Evolutionary conservation across 2,329 filamentous ascomycete genomes (phyloP), one percentile per base, ranked within the genome.

Genomic region (Grosmannia huntii): DNA sequence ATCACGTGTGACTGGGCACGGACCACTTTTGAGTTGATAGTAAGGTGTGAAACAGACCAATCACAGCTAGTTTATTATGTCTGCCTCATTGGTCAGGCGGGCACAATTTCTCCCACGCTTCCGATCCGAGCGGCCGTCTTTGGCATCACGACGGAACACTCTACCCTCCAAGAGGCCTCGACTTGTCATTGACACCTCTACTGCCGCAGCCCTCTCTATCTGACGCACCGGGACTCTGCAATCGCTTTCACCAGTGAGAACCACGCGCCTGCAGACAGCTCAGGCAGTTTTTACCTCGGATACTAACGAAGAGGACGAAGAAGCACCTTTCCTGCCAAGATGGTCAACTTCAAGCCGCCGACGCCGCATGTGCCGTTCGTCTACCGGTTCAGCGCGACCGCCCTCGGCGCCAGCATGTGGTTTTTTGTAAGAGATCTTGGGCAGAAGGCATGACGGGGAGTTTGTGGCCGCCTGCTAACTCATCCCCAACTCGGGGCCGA

Each of bases 351-450:
- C 60, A 61, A 62, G 55, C 61, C 63, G 50, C 60, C 62, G 44
- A 57, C 63, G 25, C 75, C 78, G 63, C 77, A 78, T 64, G 78
- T 79, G 62, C 74, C 75, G 46, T 71, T 72, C 55, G 69, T 96
- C 64, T 96, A 97, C 78, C 84, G 89, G 70, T 87, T 92, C 72
- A 82, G 85, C 60, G 92, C 89, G 53, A 96, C 90, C 51, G 89
- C 86, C 62, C 79, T 99, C 62, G 89, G 90, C 65, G 94, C 94
- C 58, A 89, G 87, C 75, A 99, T 97, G 94, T 99, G 94, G 94
- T 97, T 99, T 76, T 99, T 94, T 73, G 91, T 97, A 82, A 61
- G 62, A 25, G 60, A 46, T 9, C 19, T 14, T 1, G n/a, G 14
- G 14, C 25, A 27, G 11, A 14, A 28, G 25, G 23, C 16, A 44